These are phyloP conservation scores for Arthrobotrys musiformis DNA, from an alignment of 2,329 filamentous ascomycete species.

Conservation along the genomic window DNA sequence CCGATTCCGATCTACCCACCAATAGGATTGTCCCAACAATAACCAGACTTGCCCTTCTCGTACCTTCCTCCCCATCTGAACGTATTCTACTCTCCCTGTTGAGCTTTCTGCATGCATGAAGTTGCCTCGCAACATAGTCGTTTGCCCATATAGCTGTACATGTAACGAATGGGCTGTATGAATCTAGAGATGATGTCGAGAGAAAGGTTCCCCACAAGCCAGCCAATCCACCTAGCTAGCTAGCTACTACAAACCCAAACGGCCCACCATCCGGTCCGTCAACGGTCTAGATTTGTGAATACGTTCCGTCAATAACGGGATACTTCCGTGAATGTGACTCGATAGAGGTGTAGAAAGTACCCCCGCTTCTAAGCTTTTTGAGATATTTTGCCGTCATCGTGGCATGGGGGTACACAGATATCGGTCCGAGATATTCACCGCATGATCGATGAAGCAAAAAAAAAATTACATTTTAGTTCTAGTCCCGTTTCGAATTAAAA, in stretches of 20 bases:
- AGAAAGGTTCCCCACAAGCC: not conserved
- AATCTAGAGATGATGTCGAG: not conserved
- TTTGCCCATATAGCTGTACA: not conserved
- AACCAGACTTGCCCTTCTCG: conserved; percentile 2
- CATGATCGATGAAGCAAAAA: not conserved
- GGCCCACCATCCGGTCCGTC: conserved; percentile 9
- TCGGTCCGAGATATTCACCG: not conserved
- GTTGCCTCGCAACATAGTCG: not conserved
- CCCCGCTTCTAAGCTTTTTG: not conserved
- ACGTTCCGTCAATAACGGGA: conserved; percentile 6
- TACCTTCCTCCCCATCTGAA: not conserved
- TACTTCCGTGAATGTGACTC: not conserved
- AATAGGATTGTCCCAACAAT: conserved; percentile 10
- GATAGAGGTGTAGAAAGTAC: not conserved
- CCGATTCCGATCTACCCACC: conserved; percentile 12
- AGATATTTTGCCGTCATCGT: not conserved
- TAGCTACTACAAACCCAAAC: not conserved
- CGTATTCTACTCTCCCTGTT: not conserved
- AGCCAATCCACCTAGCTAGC: not conserved
- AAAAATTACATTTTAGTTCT: no score
- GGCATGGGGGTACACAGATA: conserved; percentile 9
- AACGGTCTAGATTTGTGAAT: not conserved
- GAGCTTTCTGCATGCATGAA: not conserved
- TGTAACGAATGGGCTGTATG: not conserved
- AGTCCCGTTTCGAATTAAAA: not conserved